Base-by-base conservation (phyloP, 805 yeast species). In the Millerozyma acaciae region DNA sequence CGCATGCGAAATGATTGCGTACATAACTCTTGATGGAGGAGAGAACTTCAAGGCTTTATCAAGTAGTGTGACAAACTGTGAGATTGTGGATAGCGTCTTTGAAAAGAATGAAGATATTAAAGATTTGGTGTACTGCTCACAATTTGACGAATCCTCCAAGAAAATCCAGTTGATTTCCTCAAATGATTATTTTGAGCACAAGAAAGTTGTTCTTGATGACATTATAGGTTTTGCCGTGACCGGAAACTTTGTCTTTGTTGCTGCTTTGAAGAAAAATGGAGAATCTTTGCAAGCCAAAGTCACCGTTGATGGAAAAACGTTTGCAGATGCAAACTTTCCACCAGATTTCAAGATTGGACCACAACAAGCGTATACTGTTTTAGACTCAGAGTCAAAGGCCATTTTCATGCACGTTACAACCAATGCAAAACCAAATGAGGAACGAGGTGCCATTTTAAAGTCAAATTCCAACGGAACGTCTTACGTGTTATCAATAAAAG, bases 401-500 rank as follows among this genome's bases (percentile, higher is more conserved):
- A 67, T 93, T 4, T 83, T 88, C 57, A 51, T 93, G 59, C 97
- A 87, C 54, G 83, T 88, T 6, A 84, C 96, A 3, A 81, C 89
- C 0, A 67, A 68, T 45, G 51, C 61, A 13, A 68, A 62, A 8
- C 28, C 47, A 1, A 76, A 71, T 10, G 48, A 60, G 7, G 93
- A 86, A 48, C 80, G 55, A 53, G 98, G 98, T 12, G 69, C 86
- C 1, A 60, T 93, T 13, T 65, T 93, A 50, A 90, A 90, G 50
- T 86, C 96, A 2, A 89, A 90, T 57, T 85, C 84, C 13, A 86
- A 87, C 47, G 98, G 98, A 40, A 87, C 97, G 0, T 76, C 83
- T 5, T 89, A 85, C 52, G 86, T 83, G 2, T 61, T 78, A 23
- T 65, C 88, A 2, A 67, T 83, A 39, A 73, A 70, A 7, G 60